Evolutionary conservation across 176 grass and related monocot genomes (phyloP), one percentile per base, ranked within the genome.

Genomic region (Microstegium vimineum): DNA sequence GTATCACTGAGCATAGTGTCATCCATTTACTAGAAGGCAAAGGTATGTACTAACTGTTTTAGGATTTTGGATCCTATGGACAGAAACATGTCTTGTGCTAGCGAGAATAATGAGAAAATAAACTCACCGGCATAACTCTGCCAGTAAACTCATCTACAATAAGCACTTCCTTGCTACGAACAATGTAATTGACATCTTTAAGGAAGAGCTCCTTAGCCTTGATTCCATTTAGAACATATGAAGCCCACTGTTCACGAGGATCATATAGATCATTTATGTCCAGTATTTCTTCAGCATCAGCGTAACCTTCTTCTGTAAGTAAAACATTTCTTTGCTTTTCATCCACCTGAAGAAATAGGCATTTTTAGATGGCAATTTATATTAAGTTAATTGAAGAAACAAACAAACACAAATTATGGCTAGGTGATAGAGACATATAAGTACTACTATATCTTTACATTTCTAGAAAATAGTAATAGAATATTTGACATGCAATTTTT

Each of bases 71-170:
- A 75, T 20, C 31, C 54, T 76, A 68, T 22, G 47, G 45, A 41
- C 54, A 40, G 30, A 59, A 17, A 89, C 62, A 79, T 70, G 40
- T 35, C 41, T 52, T 30, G 30, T 20, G 60, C 30, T 35, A 70
- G 28, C 37, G 27, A 73, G 38, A 71, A 74, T 14, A 90, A 67
- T 18, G 69, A 54, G 25, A 51, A 66, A 56, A 51, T 72, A 74
- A 57, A 92, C 94, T 90, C 79, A 96, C 94, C 89, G 88, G 82
- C 95, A 98, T 98, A 65, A 98, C 95, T 82, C 95, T 89, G 35
- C 95, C 95, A 62, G 95, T 98, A 64, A 98, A 98, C 87, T 98
- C 95, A 80, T 98, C 95, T 51, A 98, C 95, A 67, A 98, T 98
- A 31, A 98, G 75, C 35, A 95, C 92, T 90, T 98, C 95, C 90